Evolutionary conservation across 2,329 filamentous ascomycete genomes (phyloP).

Genomic region (Dactylellina sp.): DNA sequence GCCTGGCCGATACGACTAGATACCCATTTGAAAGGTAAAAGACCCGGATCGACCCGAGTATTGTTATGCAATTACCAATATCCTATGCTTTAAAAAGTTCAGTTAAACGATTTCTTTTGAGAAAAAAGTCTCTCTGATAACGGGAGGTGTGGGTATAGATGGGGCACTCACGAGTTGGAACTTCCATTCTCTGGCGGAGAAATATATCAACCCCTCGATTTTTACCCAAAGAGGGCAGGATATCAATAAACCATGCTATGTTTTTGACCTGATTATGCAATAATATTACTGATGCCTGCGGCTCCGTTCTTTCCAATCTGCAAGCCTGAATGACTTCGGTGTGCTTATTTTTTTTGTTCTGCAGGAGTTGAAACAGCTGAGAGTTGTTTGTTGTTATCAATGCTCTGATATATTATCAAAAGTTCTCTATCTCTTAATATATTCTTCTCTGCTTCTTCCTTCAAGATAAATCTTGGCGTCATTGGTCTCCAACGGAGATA

Average conservation of each 20-base stretch:
- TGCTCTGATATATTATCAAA: background rate
- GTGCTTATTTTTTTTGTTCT: background rate
- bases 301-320: background rate
- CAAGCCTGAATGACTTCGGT: background rate
- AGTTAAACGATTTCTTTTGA: too few relatives aligned
- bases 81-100: too few relatives aligned
- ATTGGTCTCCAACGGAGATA: too few relatives aligned
- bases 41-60: slow-evolving; percentile 35
- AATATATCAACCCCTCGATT: slow-evolving; percentile 34
- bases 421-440: too few relatives aligned
- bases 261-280: slow-evolving; percentile 7
- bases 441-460: background rate
- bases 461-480: background rate
- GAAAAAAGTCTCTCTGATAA: too few relatives aligned
- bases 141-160: background rate
- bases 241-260: slow-evolving; percentile 13
- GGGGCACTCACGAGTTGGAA: slow-evolving; percentile 12
- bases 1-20: too few relatives aligned
- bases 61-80: too few relatives aligned
- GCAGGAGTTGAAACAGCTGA: slow-evolving; percentile 4
- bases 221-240: background rate
- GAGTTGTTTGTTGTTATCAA: slow-evolving; percentile 1
- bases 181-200: slow-evolving; percentile 16
- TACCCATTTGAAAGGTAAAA: background rate
- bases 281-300: slow-evolving; percentile 17